A percentile compares a stretch with the other conserved stretches of the same genome.
Evolutionary conservation across 345 rosid genomes (phyloP).

Genomic region (Bruguiera sexangula): DNA sequence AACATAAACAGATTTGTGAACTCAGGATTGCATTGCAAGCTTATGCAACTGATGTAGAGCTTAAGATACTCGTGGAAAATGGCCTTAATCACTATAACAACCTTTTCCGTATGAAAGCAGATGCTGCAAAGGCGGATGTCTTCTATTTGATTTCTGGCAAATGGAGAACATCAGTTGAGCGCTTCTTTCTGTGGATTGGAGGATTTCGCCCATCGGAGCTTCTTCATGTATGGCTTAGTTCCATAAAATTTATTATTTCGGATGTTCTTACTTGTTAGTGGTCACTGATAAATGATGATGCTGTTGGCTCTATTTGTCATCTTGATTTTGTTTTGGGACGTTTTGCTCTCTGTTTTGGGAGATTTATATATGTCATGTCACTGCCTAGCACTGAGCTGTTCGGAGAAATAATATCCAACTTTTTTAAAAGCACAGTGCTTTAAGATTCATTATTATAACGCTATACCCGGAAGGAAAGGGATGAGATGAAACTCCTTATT

Average conservation of each 20-base stretch:
- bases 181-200: conserved; percentile 83
- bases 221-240: conserved; percentile 46
- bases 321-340: no score
- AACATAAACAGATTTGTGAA: conserved; percentile 53
- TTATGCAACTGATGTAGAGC: conserved; percentile 62
- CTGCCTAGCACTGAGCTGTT: no score
- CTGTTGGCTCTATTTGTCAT: no score
- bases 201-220: conserved; percentile 94
- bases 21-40: conserved; percentile 66
- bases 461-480: no score
- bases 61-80: conserved; percentile 61
- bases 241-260: no score
- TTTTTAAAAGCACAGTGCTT: no score
- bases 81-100: conserved; percentile 63
- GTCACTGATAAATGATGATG: no score
- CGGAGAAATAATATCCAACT: no score
- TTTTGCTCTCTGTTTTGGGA: no score
- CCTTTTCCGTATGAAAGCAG: conserved; percentile 77
- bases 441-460: no score
- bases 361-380: no score
- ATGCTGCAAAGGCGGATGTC: conserved; percentile 77
- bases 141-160: conserved; percentile 80
- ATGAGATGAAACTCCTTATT: background rate
- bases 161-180: conserved; percentile 74
- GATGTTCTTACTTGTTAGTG: no score